Evolutionary conservation across 2,329 filamentous ascomycete genomes (phyloP).

Genomic region (Colletotrichum karsti): DNA sequence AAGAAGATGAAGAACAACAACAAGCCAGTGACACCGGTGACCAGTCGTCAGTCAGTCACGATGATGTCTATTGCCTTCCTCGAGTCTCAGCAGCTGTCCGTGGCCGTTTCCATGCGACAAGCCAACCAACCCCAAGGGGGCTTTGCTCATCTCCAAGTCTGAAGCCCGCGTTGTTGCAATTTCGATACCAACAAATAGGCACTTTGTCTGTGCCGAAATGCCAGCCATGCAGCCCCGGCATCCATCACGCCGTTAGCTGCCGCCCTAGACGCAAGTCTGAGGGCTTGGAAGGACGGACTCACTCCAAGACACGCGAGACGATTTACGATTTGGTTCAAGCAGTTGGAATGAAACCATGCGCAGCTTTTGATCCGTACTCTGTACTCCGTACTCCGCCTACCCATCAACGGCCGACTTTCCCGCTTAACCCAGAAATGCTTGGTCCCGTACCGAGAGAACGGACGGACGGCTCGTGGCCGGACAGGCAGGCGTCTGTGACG

Average conservation of each 20-base stretch:
- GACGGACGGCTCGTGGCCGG: background rate
- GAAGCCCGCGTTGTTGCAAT: background rate
- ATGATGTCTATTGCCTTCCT: background rate
- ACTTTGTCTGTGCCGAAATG: conserved; percentile 10
- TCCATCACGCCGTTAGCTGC: conserved; percentile 20
- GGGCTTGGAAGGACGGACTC: background rate
- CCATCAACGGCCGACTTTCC: background rate
- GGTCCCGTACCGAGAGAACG: background rate
- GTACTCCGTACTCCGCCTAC: background rate
- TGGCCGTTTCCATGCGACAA: background rate
- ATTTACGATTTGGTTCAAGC: background rate
- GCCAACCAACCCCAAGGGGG: conserved; percentile 2
- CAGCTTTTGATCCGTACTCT: background rate
- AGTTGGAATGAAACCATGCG: background rate
- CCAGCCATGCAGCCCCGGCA: background rate
- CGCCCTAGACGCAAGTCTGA: conserved; percentile 14
- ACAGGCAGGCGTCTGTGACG: background rate
- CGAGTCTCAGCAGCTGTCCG: background rate
- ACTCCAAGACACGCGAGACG: background rate
- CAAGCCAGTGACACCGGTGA: background rate
- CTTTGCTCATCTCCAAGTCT: conserved; percentile 12
- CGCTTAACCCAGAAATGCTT: background rate
- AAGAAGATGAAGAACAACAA: too few species aligned
- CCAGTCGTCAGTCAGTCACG: background rate
- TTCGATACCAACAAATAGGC: background rate